Percentiles rank a stretch among this genome's conserved stretches.
These are phyloP conservation scores for Annona squamosa DNA, from an alignment of 164 flowering plant species.

Conservation along the genomic window DNA sequence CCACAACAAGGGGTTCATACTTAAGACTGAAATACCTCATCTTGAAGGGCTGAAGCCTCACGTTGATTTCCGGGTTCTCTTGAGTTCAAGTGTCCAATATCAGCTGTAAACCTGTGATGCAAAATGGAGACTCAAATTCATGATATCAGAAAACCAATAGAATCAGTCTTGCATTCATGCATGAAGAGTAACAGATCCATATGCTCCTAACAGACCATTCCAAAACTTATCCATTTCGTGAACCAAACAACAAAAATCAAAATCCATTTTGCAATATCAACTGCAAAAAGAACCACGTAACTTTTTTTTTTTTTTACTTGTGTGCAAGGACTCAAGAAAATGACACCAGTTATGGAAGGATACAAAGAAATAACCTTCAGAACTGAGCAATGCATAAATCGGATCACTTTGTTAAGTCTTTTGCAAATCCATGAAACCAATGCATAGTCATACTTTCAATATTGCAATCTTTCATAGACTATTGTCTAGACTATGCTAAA, in stretches of 20 bases:
- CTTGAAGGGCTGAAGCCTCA: conserved; percentile 79
- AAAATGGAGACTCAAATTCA: neutral
- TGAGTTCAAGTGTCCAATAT: conserved; percentile 27
- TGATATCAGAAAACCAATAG: no score
- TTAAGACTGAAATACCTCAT: conserved; percentile 51
- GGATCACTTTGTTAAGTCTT: neutral
- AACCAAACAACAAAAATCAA: no score
- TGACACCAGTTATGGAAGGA: neutral
- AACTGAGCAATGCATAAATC: neutral
- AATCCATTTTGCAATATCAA: no score
- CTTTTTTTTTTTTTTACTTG: neutral
- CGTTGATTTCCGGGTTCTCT: conserved; percentile 48
- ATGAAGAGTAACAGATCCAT: no score
- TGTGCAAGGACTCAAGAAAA: neutral
- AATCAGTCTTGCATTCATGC: no score
- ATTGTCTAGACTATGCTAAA: no score
- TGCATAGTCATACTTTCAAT: no score
- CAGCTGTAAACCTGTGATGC: conserved; percentile 37
- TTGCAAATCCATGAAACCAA: no score
- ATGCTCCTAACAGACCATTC: no score
- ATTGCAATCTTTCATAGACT: no score
- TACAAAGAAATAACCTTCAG: neutral
- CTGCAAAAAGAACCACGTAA: neutral
- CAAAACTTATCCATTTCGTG: no score
- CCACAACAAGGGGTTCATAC: neutral